phyloP scores from a whole-genome alignment of 768 basidiomycete genomes.

The Boletus reticuloceps region DNA sequence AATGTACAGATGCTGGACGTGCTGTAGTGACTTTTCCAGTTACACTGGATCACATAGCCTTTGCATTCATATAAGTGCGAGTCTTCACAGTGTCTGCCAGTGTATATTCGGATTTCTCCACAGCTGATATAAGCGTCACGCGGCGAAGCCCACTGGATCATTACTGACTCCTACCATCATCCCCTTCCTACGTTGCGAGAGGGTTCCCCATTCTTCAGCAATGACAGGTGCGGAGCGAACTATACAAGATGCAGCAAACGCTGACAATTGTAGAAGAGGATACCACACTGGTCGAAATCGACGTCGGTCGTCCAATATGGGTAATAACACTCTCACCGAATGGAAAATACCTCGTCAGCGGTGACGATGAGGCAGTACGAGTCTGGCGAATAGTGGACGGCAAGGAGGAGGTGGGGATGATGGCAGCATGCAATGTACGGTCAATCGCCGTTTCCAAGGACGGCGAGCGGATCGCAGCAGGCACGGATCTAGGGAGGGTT shows the following conservation, averaged over 20 bases:
- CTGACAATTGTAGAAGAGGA: not conserved
- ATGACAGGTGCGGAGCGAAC: not conserved
- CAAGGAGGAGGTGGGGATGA: not conserved
- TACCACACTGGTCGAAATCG: not conserved
- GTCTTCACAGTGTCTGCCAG: too few relatives aligned
- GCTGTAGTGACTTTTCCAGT: not conserved
- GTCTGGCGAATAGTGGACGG: not conserved
- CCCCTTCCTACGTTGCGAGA: too few relatives aligned
- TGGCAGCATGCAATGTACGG: not conserved
- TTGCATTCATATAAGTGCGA: too few relatives aligned
- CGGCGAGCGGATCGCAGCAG: not conserved
- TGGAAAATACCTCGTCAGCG: not conserved
- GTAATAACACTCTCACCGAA: not conserved
- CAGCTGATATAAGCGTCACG: too few relatives aligned
- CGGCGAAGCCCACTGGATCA: too few relatives aligned
- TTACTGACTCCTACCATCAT: too few relatives aligned
- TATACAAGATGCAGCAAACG: not conserved
- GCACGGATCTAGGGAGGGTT: not conserved
- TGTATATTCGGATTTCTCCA: too few relatives aligned
- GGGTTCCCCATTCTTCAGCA: not conserved
- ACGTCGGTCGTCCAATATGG: not conserved
- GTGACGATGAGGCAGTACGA: not conserved
- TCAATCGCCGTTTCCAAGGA: not conserved
- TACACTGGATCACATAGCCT: too few relatives aligned
- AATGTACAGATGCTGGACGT: not conserved